These are phyloP conservation scores for Cordia subcordata DNA, from an alignment of 257 asterid genomes.

Conservation along the genomic window DNA sequence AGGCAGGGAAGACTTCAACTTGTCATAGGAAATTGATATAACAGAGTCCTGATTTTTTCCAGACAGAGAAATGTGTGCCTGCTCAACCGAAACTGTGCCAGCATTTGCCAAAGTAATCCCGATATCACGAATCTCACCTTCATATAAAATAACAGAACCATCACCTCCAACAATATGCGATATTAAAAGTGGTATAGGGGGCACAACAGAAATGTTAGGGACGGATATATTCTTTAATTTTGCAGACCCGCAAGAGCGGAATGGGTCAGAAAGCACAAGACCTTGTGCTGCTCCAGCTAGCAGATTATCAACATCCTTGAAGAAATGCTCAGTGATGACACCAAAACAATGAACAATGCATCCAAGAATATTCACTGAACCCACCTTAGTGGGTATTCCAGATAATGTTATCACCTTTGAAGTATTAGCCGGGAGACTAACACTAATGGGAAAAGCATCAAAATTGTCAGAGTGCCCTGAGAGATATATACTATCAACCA, in stretches of 20 bases:
- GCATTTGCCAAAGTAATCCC: conserved; percentile 91
- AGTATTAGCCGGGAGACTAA: conserved; percentile 82
- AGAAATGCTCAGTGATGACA: conserved; percentile 90
- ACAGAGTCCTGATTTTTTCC: conserved; percentile 98
- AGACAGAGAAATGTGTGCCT: conserved; percentile 82
- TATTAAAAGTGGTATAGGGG: conserved; percentile 81
- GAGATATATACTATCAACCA: conserved; percentile 88
- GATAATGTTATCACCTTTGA: conserved; percentile 87
- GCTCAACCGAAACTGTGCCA: conserved; percentile 96
- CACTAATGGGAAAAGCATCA: conserved; percentile 90
- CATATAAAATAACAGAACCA: conserved; percentile 83
- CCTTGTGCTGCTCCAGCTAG: conserved; percentile 97
- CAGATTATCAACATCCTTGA: conserved; percentile 91
- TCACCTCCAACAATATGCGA: conserved; percentile 88
- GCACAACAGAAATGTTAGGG: conserved; percentile 73
- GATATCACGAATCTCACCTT: conserved; percentile 96
- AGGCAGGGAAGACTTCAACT: conserved; percentile 74
- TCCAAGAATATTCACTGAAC: conserved; percentile 79
- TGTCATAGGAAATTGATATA: conserved; percentile 60
- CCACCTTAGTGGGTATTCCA: conserved; percentile 90
- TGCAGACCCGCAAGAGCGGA: conserved; percentile 87
- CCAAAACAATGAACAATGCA: conserved; percentile 96
- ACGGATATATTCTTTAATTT: conserved; percentile 59
- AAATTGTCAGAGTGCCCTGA: conserved; percentile 84
- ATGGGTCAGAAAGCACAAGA: conserved; percentile 96